Evolutionary conservation across 305 asterid genomes (phyloP).

Genomic region (Nicotiana rustica): DNA sequence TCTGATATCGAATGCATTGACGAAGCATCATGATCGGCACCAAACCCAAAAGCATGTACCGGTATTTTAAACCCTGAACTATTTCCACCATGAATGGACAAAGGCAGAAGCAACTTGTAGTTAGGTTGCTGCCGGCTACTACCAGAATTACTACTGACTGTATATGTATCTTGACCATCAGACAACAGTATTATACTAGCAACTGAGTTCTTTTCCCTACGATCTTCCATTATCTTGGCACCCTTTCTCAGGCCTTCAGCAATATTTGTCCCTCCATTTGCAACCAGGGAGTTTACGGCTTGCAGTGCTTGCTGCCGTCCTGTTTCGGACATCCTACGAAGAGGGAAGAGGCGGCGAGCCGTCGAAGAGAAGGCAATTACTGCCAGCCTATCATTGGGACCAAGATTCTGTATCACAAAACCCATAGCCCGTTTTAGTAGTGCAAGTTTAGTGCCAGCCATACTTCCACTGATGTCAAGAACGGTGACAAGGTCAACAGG

Average conservation of each 20-base stretch:
- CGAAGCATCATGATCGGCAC: constrained; percentile 62
- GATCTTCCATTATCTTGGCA: constrained; percentile 51
- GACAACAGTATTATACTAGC: constrained; percentile 61
- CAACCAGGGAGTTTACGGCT: constrained; percentile 44
- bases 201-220: constrained; percentile 49
- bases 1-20: constrained; percentile 65
- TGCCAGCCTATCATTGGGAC: constrained; percentile 57
- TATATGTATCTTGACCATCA: constrained; percentile 59
- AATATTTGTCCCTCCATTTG: constrained; percentile 52
- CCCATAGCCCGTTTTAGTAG: constrained; percentile 54
- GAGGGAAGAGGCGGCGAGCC: constrained; percentile 48
- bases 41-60: constrained; percentile 68
- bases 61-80: constrained; percentile 41
- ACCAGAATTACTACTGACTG: constrained; percentile 12
- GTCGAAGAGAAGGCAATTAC: constrained; percentile 49
- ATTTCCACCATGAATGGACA: constrained; percentile 27
- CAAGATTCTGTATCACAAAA: constrained; percentile 59
- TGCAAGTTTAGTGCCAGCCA: constrained; percentile 44
- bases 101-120: constrained; percentile 34
- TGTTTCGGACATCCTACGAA: constrained; percentile 52
- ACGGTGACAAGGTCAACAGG: constrained; percentile 45
- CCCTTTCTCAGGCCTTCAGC: constrained; percentile 61
- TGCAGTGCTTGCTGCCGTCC: constrained; percentile 52
- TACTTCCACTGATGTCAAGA: constrained; percentile 43
- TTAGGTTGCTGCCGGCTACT: constrained; percentile 27